phyloP scores from a whole-genome alignment of 2,329 filamentous ascomycete genomes.

The Piedraia hortae region DNA sequence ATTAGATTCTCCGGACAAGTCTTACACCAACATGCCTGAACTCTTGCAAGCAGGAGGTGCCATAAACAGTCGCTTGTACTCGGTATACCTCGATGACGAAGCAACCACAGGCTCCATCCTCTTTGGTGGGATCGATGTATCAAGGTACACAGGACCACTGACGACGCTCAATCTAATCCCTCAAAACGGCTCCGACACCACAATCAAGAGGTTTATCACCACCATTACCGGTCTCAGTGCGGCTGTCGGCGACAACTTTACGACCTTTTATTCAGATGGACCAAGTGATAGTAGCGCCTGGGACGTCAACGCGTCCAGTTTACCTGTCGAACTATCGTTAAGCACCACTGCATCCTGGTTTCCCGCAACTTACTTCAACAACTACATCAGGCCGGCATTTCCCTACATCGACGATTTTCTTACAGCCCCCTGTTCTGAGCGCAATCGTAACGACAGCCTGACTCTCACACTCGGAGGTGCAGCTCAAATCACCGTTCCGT shows the following conservation, averaged over 20 bases:
- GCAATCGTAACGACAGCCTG: not conserved
- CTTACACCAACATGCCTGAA: constrained; percentile 13
- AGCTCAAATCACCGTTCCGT: constrained; percentile 8
- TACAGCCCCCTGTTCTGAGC: constrained; percentile 5
- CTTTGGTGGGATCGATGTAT: constrained; percentile 13
- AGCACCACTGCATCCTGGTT: constrained; percentile 10
- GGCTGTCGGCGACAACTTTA: constrained; percentile 4
- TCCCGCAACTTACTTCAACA: constrained; percentile 5
- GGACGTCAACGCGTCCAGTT: constrained; percentile 2
- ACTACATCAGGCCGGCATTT: constrained; percentile 6
- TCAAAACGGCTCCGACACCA: constrained; percentile 1
- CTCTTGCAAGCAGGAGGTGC: constrained; percentile 9
- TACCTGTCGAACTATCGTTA: constrained; percentile 10
- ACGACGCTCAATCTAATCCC: constrained; percentile 11
- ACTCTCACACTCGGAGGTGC: constrained; percentile 8
- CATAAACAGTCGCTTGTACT: constrained; percentile 10
- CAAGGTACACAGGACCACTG: constrained; percentile 9
- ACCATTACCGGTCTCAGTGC: constrained; percentile 8
- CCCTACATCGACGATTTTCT: constrained; percentile 5
- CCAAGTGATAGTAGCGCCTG: constrained; percentile 4
- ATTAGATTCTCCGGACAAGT: constrained; percentile 10
- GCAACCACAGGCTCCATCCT: constrained; percentile 9
- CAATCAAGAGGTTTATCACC: constrained; percentile 8
- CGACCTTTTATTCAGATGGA: constrained; percentile 5
- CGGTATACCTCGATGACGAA: constrained; percentile 10